Conservation (phyloP, 2,329 filamentous ascomycete genomes). For the Zalaria sp. region DNA sequence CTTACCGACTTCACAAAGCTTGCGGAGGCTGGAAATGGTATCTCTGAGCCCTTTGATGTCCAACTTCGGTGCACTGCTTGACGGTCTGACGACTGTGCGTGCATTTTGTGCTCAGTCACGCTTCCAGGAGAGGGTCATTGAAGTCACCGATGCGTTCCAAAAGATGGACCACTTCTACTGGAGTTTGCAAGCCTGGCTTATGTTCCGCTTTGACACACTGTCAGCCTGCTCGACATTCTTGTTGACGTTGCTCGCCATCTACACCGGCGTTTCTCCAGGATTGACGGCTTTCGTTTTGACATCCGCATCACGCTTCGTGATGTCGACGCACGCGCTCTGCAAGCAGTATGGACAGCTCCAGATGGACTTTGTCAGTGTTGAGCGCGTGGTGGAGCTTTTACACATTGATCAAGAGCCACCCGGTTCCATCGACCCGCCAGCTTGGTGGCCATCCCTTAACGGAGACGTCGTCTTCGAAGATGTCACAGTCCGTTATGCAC, state of each 20-base stretch:
- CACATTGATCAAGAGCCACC: conserved; percentile 61
- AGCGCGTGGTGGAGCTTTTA: conserved; percentile 70
- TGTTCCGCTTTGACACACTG: conserved; percentile 60
- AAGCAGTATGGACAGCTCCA: conserved; percentile 71
- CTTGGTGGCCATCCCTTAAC: conserved; percentile 59
- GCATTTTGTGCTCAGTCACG: conserved; percentile 66
- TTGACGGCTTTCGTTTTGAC: conserved; percentile 74
- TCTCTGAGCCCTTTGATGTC: conserved; percentile 80
- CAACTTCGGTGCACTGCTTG: conserved; percentile 78
- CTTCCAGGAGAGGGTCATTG: conserved; percentile 68
- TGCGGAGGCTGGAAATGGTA: conserved; percentile 76
- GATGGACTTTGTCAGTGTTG: conserved; percentile 84
- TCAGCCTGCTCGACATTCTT: conserved; percentile 61
- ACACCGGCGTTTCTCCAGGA: conserved; percentile 60
- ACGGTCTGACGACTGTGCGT: conserved; percentile 74
- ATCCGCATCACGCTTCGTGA: conserved; percentile 54
- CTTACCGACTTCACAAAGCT: conserved; percentile 67
- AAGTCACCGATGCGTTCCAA: conserved; percentile 76
- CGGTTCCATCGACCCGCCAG: conserved; percentile 54
- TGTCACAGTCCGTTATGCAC: conserved; percentile 67
- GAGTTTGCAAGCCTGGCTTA: conserved; percentile 71
- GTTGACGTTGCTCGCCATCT: conserved; percentile 61
- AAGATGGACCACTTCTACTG: conserved; percentile 96
- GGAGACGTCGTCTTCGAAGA: conserved; percentile 64
- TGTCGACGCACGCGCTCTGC: conserved; percentile 59